phyloP scores from a whole-genome alignment of 176 grass and related monocot genomes.

The Puccinellia tenuiflora region DNA sequence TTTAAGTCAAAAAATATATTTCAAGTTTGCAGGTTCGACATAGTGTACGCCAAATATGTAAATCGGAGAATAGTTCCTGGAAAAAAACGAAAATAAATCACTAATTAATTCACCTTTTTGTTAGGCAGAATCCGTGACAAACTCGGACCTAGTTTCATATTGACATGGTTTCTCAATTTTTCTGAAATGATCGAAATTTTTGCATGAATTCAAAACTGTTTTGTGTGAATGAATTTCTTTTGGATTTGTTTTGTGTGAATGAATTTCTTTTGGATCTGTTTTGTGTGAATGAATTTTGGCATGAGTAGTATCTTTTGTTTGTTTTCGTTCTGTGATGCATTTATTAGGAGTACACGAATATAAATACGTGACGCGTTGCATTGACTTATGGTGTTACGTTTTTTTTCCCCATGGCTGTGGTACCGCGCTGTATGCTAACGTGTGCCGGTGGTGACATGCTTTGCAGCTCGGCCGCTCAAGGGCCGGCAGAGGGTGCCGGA shows the following conservation, averaged over 20 bases:
- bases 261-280: not conserved
- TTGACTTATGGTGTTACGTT: not conserved
- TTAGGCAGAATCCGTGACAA: no score
- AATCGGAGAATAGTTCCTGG: not conserved
- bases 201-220: not conserved
- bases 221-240: not conserved
- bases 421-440: constrained; percentile 4
- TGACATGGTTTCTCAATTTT: no score
- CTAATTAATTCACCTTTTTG: no score
- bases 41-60: no score
- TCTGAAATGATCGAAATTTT: not conserved
- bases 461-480: constrained; percentile 36
- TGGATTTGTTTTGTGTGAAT: not conserved
- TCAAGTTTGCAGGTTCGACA: no score
- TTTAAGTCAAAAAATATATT: no score
- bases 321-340: not conserved
- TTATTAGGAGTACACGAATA: not conserved
- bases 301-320: not conserved
- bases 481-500: constrained; percentile 33
- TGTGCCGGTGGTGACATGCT: not conserved
- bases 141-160: no score
- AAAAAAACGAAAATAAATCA: not conserved
- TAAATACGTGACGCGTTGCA: not conserved
- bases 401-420: not conserved
- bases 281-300: no score